Evolutionary conservation across 2,329 filamentous ascomycete genomes (phyloP).

Genomic region (Ascochyta pisi): DNA sequence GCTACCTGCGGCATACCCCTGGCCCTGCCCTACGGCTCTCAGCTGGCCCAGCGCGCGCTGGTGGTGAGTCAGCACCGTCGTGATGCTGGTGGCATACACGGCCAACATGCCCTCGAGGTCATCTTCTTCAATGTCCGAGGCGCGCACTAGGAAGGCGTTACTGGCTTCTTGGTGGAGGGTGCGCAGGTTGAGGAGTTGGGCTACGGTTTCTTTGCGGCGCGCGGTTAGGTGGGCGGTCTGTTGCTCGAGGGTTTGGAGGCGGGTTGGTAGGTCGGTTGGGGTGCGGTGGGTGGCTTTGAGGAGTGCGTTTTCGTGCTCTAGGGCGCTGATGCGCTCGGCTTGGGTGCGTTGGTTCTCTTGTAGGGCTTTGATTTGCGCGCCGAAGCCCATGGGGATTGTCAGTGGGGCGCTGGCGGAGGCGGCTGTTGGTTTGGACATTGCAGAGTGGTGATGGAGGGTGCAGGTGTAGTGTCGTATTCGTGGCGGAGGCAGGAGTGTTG

Average conservation of each 20-base stretch:
- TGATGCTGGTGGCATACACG: conserved; percentile 17
- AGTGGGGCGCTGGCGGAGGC: neutral
- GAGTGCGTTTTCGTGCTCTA: conserved; percentile 21
- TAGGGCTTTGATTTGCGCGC: conserved; percentile 20
- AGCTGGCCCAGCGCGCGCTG: conserved; percentile 22
- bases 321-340: conserved; percentile 8
- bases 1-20: neutral
- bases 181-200: conserved; percentile 25
- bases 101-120: conserved; percentile 31
- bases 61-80: conserved; percentile 24
- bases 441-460: neutral
- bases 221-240: conserved; percentile 7
- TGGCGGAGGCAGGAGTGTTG: neutral
- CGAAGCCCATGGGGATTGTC: conserved; percentile 24
- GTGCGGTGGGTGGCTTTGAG: conserved; percentile 5
- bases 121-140: conserved; percentile 23
- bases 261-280: neutral
- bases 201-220: conserved; percentile 27
- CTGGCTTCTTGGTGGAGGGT: conserved; percentile 27
- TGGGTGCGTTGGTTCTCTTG: conserved; percentile 20
- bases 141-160: conserved; percentile 26
- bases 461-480: neutral
- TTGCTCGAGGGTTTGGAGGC: conserved; percentile 22
- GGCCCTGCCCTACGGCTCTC: neutral
- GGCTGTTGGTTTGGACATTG: conserved; percentile 2